phyloP scores from a whole-genome alignment of 305 asterid genomes.

The Coffea humblotiana region DNA sequence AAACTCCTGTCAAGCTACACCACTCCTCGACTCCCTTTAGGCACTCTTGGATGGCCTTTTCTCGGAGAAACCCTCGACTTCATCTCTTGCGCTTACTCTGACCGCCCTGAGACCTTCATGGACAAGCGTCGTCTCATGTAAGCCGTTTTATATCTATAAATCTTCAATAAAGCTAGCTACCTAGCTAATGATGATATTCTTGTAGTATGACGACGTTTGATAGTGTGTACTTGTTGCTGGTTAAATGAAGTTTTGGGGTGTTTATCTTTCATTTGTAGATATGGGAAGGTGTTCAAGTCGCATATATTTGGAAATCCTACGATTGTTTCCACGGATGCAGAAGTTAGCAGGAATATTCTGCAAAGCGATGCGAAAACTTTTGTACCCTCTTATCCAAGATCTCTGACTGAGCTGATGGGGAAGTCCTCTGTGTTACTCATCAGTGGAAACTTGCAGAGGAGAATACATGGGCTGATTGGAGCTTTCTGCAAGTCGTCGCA shows the following conservation, averaged over 20 bases:
- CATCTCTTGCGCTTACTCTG: constrained; percentile 75
- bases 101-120: constrained; percentile 69
- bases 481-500: constrained; percentile 63
- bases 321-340: constrained; percentile 83
- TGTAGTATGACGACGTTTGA: no score
- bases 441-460: constrained; percentile 72
- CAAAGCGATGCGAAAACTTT: constrained; percentile 80
- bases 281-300: constrained; percentile 85
- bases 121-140: constrained; percentile 68
- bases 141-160: constrained; percentile 21
- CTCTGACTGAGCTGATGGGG: constrained; percentile 86
- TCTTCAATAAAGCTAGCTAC: not conserved
- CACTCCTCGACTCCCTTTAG: constrained; percentile 43
- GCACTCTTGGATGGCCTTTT: constrained; percentile 79
- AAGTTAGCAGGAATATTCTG: constrained; percentile 64
- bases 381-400: constrained; percentile 84
- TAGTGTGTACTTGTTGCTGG: not conserved
- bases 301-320: constrained; percentile 85
- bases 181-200: no score
- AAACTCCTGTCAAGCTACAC: constrained; percentile 15
- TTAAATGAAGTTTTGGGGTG: not conserved
- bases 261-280: constrained; percentile 34
- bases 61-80: constrained; percentile 84
- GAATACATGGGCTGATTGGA: constrained; percentile 81
- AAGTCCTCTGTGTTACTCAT: constrained; percentile 71